These are phyloP conservation scores for Didymella pomorum DNA, from an alignment of 2,329 filamentous ascomycete genomes.

Conservation along the genomic window DNA sequence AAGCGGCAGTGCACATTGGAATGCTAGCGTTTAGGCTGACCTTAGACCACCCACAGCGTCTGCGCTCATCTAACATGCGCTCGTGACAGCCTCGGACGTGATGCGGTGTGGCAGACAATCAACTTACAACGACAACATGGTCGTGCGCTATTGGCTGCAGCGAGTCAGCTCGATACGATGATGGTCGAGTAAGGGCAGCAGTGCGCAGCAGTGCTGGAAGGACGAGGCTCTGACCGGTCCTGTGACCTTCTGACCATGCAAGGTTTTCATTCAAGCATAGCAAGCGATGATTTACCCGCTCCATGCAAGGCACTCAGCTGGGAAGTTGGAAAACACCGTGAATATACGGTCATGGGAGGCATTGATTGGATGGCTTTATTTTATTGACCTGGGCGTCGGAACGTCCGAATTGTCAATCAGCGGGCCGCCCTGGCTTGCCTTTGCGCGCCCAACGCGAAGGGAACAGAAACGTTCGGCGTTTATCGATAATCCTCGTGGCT, in stretches of 20 bases:
- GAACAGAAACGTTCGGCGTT: conserved; percentile 24
- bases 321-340: conserved; percentile 21
- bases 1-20: conserved; percentile 1
- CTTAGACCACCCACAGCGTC: conserved; percentile 29
- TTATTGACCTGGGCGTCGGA: conserved; percentile 34
- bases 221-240: conserved; percentile 42
- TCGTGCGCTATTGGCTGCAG: conserved; percentile 37
- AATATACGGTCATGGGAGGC: conserved; percentile 17
- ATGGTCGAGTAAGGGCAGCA: conserved; percentile 29
- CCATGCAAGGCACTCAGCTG: conserved; percentile 47
- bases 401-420: conserved; percentile 33
- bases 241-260: conserved; percentile 45
- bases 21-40: conserved; percentile 20
- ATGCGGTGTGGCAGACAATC: conserved; percentile 50
- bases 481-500: conserved; percentile 24
- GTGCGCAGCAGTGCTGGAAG: conserved; percentile 23
- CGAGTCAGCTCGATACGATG: conserved; percentile 33
- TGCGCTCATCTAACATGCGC: conserved; percentile 33
- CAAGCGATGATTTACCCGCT: conserved; percentile 46
- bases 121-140: conserved; percentile 38
- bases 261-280: conserved; percentile 36
- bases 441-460: conserved; percentile 21
- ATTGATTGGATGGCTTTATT: conserved; percentile 37
- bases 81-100: conserved; percentile 34
- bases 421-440: conserved; percentile 32